Percentiles rank a stretch among this genome's conserved stretches.
Conservation (phyloP, 345 rosid species). For the Kandelia obovata region DNA sequence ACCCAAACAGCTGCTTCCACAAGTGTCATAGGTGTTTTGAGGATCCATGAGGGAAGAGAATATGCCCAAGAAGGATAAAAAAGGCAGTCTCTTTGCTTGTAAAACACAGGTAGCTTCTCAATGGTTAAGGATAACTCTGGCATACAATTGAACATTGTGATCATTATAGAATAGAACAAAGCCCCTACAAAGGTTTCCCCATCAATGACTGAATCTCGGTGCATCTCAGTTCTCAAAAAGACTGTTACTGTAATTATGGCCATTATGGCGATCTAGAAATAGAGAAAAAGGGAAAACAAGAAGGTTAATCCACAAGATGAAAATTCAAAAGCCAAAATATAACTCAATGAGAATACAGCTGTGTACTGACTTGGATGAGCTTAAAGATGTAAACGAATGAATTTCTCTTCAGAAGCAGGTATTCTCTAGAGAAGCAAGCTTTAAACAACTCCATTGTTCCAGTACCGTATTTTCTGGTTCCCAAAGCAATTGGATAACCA, state of each 20-base stretch:
- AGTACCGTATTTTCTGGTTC: constrained; percentile 41
- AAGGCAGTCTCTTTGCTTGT: constrained; percentile 62
- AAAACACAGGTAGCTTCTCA: constrained; percentile 69
- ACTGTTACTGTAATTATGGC: neutral
- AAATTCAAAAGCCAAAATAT: no score
- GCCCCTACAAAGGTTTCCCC: constrained; percentile 6
- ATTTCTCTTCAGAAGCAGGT: constrained; percentile 55
- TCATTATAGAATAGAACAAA: constrained; percentile 19
- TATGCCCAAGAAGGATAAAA: constrained; percentile 77
- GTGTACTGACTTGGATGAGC: constrained; percentile 39
- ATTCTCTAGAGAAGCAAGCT: constrained; percentile 49
- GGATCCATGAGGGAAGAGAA: constrained; percentile 73
- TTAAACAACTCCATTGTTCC: constrained; percentile 40
- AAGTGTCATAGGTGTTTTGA: constrained; percentile 61
- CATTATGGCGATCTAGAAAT: neutral
- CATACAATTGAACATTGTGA: constrained; percentile 62
- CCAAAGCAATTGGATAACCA: constrained; percentile 49
- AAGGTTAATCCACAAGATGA: no score
- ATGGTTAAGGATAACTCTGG: constrained; percentile 69
- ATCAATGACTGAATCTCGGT: constrained; percentile 1
- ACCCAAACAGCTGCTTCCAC: constrained; percentile 56
- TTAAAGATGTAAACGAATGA: constrained; percentile 45
- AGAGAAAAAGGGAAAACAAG: no score
- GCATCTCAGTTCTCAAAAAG: constrained; percentile 12
- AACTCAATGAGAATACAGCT: neutral